phyloP scores from a whole-genome alignment of 2,329 filamentous ascomycete species.

The Colletotrichum cuscutae region DNA sequence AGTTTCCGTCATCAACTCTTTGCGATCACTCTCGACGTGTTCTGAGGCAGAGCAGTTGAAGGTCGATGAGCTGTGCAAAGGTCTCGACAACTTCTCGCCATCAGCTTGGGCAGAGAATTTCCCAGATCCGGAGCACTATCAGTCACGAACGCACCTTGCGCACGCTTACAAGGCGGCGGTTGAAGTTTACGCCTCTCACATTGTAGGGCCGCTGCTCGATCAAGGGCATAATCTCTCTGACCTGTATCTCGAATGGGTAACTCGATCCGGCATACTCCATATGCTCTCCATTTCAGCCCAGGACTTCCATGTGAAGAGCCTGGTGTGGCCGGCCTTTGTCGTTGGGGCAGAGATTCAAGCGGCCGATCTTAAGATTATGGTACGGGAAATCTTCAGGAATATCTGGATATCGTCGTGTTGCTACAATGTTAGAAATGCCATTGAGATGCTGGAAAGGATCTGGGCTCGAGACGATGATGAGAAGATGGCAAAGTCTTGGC shows the following conservation, averaged over 20 bases:
- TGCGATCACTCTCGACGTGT: background rate
- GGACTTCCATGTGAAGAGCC: slow-evolving; percentile 29
- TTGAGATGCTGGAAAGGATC: slow-evolving; percentile 10
- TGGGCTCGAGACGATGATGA: slow-evolving; percentile 1
- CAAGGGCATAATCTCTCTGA: background rate
- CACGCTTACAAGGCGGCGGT: slow-evolving; percentile 24
- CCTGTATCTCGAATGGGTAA: background rate
- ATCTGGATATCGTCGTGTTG: slow-evolving; percentile 30
- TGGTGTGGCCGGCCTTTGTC: slow-evolving; percentile 26
- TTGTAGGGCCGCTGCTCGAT: background rate
- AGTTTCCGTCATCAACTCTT: slow-evolving; percentile 14
- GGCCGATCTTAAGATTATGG: background rate
- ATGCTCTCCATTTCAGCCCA: slow-evolving; percentile 3
- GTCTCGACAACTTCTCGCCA: slow-evolving; percentile 6
- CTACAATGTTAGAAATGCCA: slow-evolving; percentile 23
- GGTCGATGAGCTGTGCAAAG: background rate
- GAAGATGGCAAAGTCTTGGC: background rate
- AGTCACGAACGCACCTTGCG: slow-evolving; percentile 18
- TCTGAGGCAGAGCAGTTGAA: background rate
- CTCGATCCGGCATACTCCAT: slow-evolving; percentile 12
- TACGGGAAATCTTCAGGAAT: slow-evolving; percentile 4
- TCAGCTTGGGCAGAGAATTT: slow-evolving; percentile 12
- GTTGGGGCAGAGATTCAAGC: slow-evolving; percentile 16
- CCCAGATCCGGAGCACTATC: background rate
- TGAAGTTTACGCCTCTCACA: slow-evolving; percentile 18